Evolutionary conservation across 140 eudicot genomes (phyloP).

Genomic region (Bidens hawaiensis): DNA sequence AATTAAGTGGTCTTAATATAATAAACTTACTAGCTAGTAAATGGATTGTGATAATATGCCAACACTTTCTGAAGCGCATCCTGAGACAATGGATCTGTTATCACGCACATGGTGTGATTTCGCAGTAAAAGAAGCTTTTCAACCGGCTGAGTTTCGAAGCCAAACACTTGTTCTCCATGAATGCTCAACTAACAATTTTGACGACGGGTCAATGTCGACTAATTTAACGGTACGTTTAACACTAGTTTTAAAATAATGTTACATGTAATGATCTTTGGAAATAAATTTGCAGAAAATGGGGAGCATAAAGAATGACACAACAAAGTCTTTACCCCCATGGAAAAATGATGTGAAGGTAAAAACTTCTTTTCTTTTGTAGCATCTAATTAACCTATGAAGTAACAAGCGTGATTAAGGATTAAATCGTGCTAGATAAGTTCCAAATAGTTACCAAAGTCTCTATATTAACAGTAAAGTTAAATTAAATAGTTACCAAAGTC

Average conservation of each 20-base stretch:
- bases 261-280: neutral
- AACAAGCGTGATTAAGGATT: no score
- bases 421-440: no score
- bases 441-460: no score
- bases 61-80: conserved; percentile 78
- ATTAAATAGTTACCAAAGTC: no score
- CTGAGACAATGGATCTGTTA: conserved; percentile 92
- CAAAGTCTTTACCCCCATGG: conserved; percentile 68
- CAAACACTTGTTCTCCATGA: conserved; percentile 59
- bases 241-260: neutral
- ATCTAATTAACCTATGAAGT: neutral
- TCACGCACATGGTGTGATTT: conserved; percentile 93
- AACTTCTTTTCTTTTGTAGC: neutral
- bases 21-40: neutral
- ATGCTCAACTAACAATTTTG: conserved; percentile 34
- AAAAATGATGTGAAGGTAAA: conserved; percentile 87
- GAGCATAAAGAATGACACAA: conserved; percentile 44
- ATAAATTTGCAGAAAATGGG: conserved; percentile 55
- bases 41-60: conserved; percentile 58
- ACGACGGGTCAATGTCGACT: conserved; percentile 37
- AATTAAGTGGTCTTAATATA: neutral
- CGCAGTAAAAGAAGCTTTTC: conserved; percentile 74
- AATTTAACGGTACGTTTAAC: conserved; percentile 29
- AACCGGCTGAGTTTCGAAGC: conserved; percentile 54
- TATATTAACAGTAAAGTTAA: no score